phyloP scores from a whole-genome alignment of 1,284 basidiomycete species.

The Heterobasidion irregulare region DNA sequence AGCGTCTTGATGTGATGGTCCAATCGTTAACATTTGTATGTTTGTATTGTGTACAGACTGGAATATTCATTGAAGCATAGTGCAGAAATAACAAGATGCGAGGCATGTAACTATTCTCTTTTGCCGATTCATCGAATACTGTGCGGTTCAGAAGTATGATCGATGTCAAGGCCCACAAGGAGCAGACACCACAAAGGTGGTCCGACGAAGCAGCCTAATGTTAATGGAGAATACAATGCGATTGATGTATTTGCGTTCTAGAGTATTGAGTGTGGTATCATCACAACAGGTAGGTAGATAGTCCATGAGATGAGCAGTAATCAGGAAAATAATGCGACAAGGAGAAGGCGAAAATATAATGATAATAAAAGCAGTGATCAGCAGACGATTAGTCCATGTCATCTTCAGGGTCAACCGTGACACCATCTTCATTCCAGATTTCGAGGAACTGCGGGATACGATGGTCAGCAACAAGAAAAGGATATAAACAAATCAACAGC shows the following conservation, averaged over 20 bases:
- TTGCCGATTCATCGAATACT: no score
- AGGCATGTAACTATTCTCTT: no score
- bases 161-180: no score
- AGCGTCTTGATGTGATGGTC: background rate
- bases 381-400: conserved; percentile 12
- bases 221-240: no score
- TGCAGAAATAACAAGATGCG: no score
- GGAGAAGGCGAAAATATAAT: background rate
- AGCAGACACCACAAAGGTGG: no score
- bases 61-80: no score
- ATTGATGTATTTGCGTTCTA: background rate
- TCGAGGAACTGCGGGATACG: conserved; percentile 50
- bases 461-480: background rate
- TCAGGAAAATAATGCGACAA: background rate
- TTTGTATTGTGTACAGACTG: no score
- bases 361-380: background rate
- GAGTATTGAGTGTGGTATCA: background rate
- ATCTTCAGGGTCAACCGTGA: conserved; percentile 63
- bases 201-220: no score
- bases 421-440: conserved; percentile 76
- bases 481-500: conserved; percentile 14
- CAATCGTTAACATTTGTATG: no score
- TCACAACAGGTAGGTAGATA: background rate
- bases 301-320: background rate
- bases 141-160: no score